Evolutionary conservation across 1,284 basidiomycete genomes (phyloP), one percentile per base, ranked within the genome.

Genomic region (Pseudozyma sp.): DNA sequence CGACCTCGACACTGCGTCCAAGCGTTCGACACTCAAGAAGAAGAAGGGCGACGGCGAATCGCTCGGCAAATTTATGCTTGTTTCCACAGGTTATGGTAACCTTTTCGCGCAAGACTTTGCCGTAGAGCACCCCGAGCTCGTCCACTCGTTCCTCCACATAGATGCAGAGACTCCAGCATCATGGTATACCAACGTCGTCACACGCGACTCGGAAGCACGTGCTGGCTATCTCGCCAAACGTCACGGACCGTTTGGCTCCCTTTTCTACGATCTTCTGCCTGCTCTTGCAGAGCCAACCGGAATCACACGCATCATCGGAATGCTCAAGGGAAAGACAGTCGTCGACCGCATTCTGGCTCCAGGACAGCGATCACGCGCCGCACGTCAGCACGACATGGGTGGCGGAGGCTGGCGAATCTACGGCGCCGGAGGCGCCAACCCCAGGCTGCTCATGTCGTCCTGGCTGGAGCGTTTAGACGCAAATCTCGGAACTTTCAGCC

Each of bases 51-150:
- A 49, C 19, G 49, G 45, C 16, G 42, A 52, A 37, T 37, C 47
- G 19, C 51, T 65, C 5, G 61, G 68, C 46, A 75, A 67, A 11
- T 79, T 79, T 51, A 72, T 79, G 68, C 55, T 79, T 16, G 67
- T 79, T 14, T 72, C 75, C 9, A 74, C 72, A 1, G 75, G 75
- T 5, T 77, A 73, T 39, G 78, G 78, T 17, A 54, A 68, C 34
- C 67, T 79, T 11, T 74, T 78, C 34, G 71, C 69, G 1, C 69
- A 71, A 29, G 68, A 78, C 35, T 79, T 79, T 63, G 71, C 75
- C 7, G 51, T 71, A n/a, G 60, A 68, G 54, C 71, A 72, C 54
- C 78, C 75, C n/a, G 37, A 64, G 4, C 60, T 75, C 30, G 57
- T 79, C n/a, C 78, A 79, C 37, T 79, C 78, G 5, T 65, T 73